Conservation (phyloP, 352 stramenopile species). For the Globisporangium nunn region DNA sequence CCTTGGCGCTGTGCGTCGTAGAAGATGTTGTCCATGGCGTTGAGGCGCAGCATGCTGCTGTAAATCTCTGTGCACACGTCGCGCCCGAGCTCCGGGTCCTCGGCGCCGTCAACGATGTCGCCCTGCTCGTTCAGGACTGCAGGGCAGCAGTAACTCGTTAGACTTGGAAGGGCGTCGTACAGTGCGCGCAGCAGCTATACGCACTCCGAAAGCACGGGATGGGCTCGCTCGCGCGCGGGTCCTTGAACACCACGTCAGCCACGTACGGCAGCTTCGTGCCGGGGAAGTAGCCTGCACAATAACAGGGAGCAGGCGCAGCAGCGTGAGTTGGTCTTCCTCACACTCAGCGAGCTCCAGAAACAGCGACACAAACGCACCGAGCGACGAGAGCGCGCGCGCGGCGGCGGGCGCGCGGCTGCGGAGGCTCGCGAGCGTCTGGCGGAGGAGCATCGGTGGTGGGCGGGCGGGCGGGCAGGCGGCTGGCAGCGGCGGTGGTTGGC, state of each 20-base stretch:
- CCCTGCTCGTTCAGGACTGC: slow-evolving; percentile 83
- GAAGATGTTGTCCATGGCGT: slow-evolving; percentile 96
- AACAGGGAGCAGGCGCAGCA: not conserved
- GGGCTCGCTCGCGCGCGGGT: slow-evolving; percentile 72
- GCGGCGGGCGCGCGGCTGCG: slow-evolving; percentile 3
- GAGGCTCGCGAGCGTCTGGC: slow-evolving; percentile 14
- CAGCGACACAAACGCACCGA: slow-evolving; percentile 16
- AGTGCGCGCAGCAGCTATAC: slow-evolving; percentile 16
- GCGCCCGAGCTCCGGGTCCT: slow-evolving; percentile 66
- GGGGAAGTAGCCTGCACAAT: slow-evolving; percentile 51
- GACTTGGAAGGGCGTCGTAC: not conserved
- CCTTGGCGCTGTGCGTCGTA: slow-evolving; percentile 96
- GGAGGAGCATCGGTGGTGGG: slow-evolving; percentile 4
- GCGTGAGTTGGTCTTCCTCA: not conserved
- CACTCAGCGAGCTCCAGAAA: not conserved
- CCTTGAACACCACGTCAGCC: slow-evolving; percentile 79
- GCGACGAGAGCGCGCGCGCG: slow-evolving; percentile 22
- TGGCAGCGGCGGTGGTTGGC: not conserved
- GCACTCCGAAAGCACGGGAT: slow-evolving; percentile 90
- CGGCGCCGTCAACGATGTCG: slow-evolving; percentile 58
- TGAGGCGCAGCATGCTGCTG: slow-evolving; percentile 75
- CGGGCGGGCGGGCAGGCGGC: not conserved
- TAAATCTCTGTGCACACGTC: slow-evolving; percentile 86
- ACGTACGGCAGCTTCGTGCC: slow-evolving; percentile 87
- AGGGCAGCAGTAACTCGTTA: not conserved